Evolutionary conservation across 495 filamentous ascomycete genomes (phyloP).

Genomic region (Aspergillus sclerotioniger): DNA sequence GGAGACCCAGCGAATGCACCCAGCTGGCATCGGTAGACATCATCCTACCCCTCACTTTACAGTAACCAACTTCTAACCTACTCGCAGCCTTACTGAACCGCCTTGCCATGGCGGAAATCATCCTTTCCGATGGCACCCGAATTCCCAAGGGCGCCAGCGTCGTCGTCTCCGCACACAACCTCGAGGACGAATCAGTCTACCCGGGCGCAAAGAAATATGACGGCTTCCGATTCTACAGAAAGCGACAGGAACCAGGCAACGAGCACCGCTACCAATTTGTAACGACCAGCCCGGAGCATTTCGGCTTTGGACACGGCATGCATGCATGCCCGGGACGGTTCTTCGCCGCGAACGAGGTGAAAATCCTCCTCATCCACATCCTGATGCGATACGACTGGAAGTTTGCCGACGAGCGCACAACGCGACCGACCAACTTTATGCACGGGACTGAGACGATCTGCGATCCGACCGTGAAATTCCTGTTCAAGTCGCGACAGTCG

Average conservation of each 20-base stretch:
- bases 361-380: constrained; percentile 43
- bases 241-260: constrained; percentile 41
- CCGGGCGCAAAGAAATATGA: constrained; percentile 44
- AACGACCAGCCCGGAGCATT: constrained; percentile 41
- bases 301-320: constrained; percentile 48
- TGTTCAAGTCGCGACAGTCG: constrained; percentile 28
- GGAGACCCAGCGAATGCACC: constrained; percentile 34
- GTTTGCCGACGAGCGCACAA: constrained; percentile 22
- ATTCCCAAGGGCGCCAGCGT: constrained; percentile 38
- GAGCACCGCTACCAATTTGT: constrained; percentile 46
- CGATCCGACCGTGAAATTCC: constrained; percentile 29
- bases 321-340: constrained; percentile 58
- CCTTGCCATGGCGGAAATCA: constrained; percentile 27
- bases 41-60: background rate
- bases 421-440: constrained; percentile 27
- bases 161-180: constrained; percentile 31
- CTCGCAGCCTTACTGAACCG: constrained; percentile 44
- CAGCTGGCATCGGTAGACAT: constrained; percentile 36
- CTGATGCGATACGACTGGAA: constrained; percentile 57
- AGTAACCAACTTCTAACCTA: background rate
- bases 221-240: constrained; percentile 44
- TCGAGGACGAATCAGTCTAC: constrained; percentile 43
- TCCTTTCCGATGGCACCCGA: constrained; percentile 33
- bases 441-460: constrained; percentile 28
- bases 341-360: constrained; percentile 50